Evolutionary conservation across 306 rosid genomes (phyloP), one percentile per base, ranked within the genome.

Genomic region (Malus sieversii): DNA sequence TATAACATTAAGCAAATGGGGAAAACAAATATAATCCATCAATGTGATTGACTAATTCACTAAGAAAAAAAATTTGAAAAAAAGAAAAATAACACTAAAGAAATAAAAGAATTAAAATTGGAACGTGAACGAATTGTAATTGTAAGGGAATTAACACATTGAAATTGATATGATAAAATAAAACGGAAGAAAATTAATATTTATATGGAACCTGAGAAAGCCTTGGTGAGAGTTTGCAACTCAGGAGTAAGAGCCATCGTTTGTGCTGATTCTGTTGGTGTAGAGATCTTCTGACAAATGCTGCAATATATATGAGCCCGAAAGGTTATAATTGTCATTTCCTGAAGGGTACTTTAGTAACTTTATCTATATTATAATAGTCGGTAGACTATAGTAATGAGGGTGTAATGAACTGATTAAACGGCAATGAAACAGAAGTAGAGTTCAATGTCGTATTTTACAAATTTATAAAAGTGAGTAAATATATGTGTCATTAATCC

Each of bases 171-270:
- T 16, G 35, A 15, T 42, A 30, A 6, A 3, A 16, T 16, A 15
- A 66, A n/a, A 46, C 16, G 19, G 42, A 55, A 19, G 16, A 44
- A 55, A 33, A 12, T 9, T 10, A n/a, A 22, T 22, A 10, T 32
- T 46, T 18, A 19, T 48, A 42, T 40, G 58, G 79, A 75, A 95
- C 99, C 99, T 89, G 97, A 84, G 83, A 95, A 85, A 73, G 99
- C 98, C 45, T 82, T 76, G 80, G 82, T 87, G 78, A 92, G 76
- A 81, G 85, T 83, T 80, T 88, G 88, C 53, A 92, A 19, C 11
- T 86, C 93, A 80, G 80, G 87, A 68, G 82, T 52, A 79, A 77
- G 77, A 73, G 93, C 86, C 97, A 91, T 91, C 40, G 70, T 70
- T 2, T 67, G 19, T 60, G 48, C 18, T n/a, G 23, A 33, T 29